A percentile compares a stretch with the other conserved stretches of the same genome.
phyloP scores from a whole-genome alignment of 2,329 filamentous ascomycete genomes.

The Cercospora canescens region DNA sequence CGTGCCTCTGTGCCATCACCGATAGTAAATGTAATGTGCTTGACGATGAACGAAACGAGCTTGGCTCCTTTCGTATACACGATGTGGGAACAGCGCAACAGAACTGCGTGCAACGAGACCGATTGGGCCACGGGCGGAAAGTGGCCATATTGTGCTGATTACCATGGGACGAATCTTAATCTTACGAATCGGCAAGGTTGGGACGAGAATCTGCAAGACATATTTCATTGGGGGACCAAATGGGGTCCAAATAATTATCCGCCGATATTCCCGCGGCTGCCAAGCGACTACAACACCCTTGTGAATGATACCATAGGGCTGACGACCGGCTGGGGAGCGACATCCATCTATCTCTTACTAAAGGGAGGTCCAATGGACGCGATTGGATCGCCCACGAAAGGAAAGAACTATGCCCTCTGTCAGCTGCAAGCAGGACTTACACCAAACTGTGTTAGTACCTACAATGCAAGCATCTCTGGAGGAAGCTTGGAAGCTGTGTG shows the following conservation, averaged over 20 bases:
- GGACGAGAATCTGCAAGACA: constrained; percentile 54
- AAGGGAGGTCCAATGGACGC: constrained; percentile 40
- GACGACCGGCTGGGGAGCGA: constrained; percentile 37
- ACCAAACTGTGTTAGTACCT: constrained; percentile 64
- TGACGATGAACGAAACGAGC: constrained; percentile 61
- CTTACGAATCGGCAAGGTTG: constrained; percentile 16
- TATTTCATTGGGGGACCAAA: constrained; percentile 65
- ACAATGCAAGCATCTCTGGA: constrained; percentile 51
- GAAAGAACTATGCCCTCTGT: constrained; percentile 64
- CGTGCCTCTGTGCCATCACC: constrained; percentile 70
- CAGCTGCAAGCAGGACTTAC: constrained; percentile 64
- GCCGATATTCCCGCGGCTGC: constrained; percentile 50
- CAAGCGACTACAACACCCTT: constrained; percentile 66
- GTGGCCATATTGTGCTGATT: constrained; percentile 15
- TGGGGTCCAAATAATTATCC: constrained; percentile 44
- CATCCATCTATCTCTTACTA: constrained; percentile 67
- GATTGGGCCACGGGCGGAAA: constrained; percentile 5
- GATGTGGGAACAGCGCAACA: constrained; percentile 50
- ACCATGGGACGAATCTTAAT: constrained; percentile 19
- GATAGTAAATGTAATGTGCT: constrained; percentile 71
- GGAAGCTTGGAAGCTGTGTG: constrained; percentile 63
- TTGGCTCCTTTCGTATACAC: constrained; percentile 66
- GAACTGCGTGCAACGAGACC: constrained; percentile 4
- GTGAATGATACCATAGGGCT: constrained; percentile 50
- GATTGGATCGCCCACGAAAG: not conserved